Conservation (phyloP, 2,329 filamentous ascomycete genomes). For the Aspergillus novofumigatus region DNA sequence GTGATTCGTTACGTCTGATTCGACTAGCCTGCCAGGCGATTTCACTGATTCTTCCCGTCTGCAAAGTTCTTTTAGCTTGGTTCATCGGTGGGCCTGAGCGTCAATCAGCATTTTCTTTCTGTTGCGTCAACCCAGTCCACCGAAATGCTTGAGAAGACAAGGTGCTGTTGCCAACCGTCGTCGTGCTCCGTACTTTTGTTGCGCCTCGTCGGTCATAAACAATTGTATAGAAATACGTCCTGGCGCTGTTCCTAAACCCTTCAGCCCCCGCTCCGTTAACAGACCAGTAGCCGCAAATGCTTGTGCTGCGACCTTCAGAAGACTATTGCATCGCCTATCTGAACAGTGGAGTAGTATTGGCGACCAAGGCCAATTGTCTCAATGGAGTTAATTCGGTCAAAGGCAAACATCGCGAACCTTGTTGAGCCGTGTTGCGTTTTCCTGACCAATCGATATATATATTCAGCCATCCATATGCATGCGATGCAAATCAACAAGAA, state of each 20-base stretch:
- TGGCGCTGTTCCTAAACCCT: too few relatives aligned
- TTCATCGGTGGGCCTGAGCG: constrained; percentile 20
- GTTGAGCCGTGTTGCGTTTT: not conserved
- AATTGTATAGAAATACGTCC: too few relatives aligned
- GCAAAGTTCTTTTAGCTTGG: constrained; percentile 4
- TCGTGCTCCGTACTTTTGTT: not conserved
- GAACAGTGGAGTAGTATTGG: not conserved
- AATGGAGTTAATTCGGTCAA: not conserved
- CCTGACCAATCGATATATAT: not conserved
- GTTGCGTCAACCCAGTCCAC: not conserved
- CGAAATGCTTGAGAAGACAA: constrained; percentile 1
- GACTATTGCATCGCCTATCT: not conserved
- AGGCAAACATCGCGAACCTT: not conserved
- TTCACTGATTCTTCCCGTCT: not conserved
- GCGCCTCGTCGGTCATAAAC: not conserved
- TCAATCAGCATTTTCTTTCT: not conserved
- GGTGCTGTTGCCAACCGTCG: not conserved
- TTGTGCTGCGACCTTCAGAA: not conserved
- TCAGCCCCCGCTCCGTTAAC: not conserved
- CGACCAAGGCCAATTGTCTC: not conserved
- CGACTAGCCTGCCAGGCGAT: constrained; percentile 1
- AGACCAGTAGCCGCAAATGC: not conserved
- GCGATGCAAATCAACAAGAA: not conserved
- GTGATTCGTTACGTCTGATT: not conserved
- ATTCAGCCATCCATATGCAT: not conserved